A percentile compares a stretch with the other conserved stretches of the same genome.
These are phyloP conservation scores for Fusarium falciforme DNA, from an alignment of 2,329 filamentous ascomycete species.

Conservation along the genomic window DNA sequence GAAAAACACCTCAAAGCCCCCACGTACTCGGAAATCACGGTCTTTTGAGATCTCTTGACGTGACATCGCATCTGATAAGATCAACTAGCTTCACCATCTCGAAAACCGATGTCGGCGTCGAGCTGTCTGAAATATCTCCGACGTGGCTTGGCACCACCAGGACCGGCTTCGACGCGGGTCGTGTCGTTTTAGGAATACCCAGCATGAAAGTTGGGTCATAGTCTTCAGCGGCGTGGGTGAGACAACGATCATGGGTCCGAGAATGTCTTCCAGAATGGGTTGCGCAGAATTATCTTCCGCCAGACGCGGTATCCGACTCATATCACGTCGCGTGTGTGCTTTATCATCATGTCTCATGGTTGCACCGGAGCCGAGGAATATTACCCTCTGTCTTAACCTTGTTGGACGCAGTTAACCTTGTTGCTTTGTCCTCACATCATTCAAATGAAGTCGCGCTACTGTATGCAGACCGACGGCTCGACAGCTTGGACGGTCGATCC, in stretches of 20 bases:
- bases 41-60: neutral
- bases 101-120: constrained; percentile 17
- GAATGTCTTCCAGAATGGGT: neutral
- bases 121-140: constrained; percentile 1
- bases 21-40: neutral
- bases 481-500: constrained; percentile 17
- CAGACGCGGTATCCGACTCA: neutral
- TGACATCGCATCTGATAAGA: constrained; percentile 14
- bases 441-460: constrained; percentile 11
- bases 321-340: neutral
- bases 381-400: neutral
- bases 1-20: neutral
- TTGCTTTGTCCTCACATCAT: neutral
- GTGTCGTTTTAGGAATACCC: constrained; percentile 12
- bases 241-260: neutral
- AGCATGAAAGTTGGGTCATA: constrained; percentile 7
- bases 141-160: constrained; percentile 2
- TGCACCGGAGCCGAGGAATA: neutral
- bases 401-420: neutral
- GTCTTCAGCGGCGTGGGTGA: constrained; percentile 4
- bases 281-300: constrained; percentile 2
- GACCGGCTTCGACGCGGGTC: neutral
- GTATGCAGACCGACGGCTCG: constrained; percentile 11
- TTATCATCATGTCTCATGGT: neutral
- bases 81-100: neutral